phyloP scores from a whole-genome alignment of 116 monocot species.

The Iris pallida region DNA sequence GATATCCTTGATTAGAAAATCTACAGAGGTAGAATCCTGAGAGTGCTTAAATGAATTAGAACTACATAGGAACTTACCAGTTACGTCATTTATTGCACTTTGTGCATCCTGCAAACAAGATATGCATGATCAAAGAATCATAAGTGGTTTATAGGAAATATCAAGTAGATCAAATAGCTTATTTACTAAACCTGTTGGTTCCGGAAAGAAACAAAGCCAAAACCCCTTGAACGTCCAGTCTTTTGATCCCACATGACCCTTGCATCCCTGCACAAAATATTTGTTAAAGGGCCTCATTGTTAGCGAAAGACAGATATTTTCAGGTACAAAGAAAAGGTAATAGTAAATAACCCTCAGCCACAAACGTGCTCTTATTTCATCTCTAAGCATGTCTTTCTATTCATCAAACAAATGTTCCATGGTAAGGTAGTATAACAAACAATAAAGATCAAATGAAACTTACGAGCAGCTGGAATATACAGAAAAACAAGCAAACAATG shows the following conservation, averaged over 20 bases:
- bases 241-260: constrained; percentile 97
- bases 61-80: constrained; percentile 29
- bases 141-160: not conserved
- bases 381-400: not conserved
- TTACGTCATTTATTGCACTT: constrained; percentile 84
- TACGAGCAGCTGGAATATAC: constrained; percentile 72
- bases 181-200: constrained; percentile 52
- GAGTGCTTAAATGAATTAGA: too few relatives aligned
- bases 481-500: constrained; percentile 66
- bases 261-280: constrained; percentile 47
- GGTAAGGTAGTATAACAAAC: not conserved
- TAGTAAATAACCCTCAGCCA: too few relatives aligned
- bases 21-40: not conserved
- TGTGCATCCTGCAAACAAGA: constrained; percentile 68
- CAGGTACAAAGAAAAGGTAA: too few relatives aligned
- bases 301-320: too few relatives aligned
- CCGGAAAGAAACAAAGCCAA: constrained; percentile 87
- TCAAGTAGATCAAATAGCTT: not conserved
- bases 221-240: constrained; percentile 85
- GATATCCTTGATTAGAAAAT: too few relatives aligned
- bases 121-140: not conserved
- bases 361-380: too few relatives aligned
- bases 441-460: constrained; percentile 14
- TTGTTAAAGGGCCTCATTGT: too few relatives aligned
- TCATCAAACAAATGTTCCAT: not conserved